Evolutionary conservation across 2,329 filamentous ascomycete species (phyloP).

Genomic region (Furcasterigmium sp.): DNA sequence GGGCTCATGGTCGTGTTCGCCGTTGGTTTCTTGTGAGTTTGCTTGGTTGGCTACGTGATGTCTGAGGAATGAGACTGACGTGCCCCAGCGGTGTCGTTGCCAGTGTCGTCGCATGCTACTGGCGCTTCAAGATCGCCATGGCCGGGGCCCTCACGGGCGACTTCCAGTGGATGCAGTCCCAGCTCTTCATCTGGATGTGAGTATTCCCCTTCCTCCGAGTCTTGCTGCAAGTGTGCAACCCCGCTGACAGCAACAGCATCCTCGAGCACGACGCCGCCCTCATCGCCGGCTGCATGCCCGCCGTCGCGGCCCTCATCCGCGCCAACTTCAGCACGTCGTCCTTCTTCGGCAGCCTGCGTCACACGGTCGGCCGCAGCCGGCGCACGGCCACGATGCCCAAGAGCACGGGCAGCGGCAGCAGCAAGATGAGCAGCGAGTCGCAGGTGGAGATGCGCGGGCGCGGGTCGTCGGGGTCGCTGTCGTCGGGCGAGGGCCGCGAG

Average conservation of each 20-base stretch:
- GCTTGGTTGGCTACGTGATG: too few species aligned
- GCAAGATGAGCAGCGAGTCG: too few species aligned
- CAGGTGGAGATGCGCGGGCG: neutral
- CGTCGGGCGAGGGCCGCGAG: neutral
- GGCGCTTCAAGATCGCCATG: too few species aligned
- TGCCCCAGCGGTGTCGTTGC: too few species aligned
- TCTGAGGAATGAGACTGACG: too few species aligned
- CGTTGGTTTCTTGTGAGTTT: constrained; percentile 10
- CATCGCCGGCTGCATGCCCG: constrained; percentile 12
- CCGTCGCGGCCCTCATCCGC: constrained; percentile 4
- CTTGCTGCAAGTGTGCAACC: too few species aligned
- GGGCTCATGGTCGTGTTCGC: constrained; percentile 10
- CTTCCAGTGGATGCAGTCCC: neutral
- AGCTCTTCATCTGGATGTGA: neutral
- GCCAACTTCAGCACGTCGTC: neutral
- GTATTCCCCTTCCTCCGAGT: too few species aligned
- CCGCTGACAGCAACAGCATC: too few species aligned
- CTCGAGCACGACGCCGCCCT: constrained; percentile 12
- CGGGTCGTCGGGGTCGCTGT: neutral
- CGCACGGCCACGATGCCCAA: neutral
- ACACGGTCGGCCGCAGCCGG: too few species aligned
- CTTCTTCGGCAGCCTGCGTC: neutral
- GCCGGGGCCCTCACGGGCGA: too few species aligned
- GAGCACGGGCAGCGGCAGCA: neutral
- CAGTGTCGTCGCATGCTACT: too few species aligned